Base-by-base conservation (phyloP, 805 yeast genomes). In the Schwanniomyces sp. region DNA sequence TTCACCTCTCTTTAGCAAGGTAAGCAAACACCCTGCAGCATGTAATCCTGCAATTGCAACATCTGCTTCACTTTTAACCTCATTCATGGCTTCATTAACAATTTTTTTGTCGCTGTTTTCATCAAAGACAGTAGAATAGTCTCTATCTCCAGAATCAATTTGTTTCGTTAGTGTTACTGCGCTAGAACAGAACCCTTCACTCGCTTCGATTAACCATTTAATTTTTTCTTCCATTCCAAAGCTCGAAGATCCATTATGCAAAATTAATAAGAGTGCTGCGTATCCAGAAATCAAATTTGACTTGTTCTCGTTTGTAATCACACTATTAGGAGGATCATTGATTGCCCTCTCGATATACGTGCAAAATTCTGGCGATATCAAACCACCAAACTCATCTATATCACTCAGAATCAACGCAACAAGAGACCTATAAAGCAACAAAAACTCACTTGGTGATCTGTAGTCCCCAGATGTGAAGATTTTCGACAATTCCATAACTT, bases 211-310 rank as follows among this genome's bases (percentile, higher is more conserved):
- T 41, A 79, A 64, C 64, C 75, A 66, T 32, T 62, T 64, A 26
- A 75, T 62, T 45, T 64, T 67, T 3, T 76, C 78, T 46, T 78
- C 82, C 18, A 80, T 52, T 0, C 82, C 81, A 55, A 70, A 76
- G 39, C 76, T 72, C 14, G 80, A 76, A 2, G 81, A 66, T 4
- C 75, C 82, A 50, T 74, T 75, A 52, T 76, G 72, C 8, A 79
- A 60, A 2, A 78, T 69, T 41, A 79, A 55, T 21, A 75, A 56
- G 34, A 78, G 57, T 5, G 67, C 67, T 7, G 67, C 62, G 49
- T 57, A 71, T 4, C 78, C 77, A 12, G 69, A 60, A 10, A 73
- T 62, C 26, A 72, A 52, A 49, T 64, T 60, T 8, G 75, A 59
- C 53, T 72, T 73, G 51, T 69, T 70, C 40, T 65, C 71, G 49